These are phyloP conservation scores for Termitomyces bulborhizus DNA, from an alignment of 768 basidiomycete genomes.

Conservation along the genomic window DNA sequence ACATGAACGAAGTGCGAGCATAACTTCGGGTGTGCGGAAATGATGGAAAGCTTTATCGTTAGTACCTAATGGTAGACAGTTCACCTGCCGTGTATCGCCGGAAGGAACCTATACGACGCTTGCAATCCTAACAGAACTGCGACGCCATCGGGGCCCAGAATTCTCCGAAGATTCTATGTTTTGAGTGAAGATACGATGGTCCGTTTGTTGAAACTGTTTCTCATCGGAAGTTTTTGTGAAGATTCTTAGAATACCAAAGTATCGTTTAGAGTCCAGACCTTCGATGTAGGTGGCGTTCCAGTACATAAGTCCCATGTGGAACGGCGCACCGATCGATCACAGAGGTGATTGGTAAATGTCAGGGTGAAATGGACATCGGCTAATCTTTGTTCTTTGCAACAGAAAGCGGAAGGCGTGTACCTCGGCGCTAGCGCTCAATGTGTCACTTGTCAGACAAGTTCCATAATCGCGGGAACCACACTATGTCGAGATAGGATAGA, in stretches of 20 bases:
- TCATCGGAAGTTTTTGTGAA: background rate
- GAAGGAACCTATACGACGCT: background rate
- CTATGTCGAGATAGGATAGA: background rate
- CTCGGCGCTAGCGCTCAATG: no score
- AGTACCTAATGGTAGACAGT: background rate
- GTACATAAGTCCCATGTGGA: background rate
- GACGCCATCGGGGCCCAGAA: constrained; percentile 6
- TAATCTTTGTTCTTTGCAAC: no score
- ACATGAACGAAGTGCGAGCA: background rate
- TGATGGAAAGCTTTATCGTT: background rate
- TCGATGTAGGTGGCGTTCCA: background rate
- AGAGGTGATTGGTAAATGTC: background rate
- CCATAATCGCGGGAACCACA: no score
- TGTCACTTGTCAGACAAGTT: background rate
- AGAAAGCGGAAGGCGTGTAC: no score
- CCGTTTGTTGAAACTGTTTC: background rate
- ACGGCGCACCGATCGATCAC: background rate
- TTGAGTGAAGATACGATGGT: background rate
- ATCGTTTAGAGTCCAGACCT: background rate
- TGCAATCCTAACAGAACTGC: background rate
- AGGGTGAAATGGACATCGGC: no score
- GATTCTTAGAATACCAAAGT: no score
- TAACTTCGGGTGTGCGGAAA: background rate
- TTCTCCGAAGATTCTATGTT: background rate
- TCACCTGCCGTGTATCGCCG: background rate